Evolutionary conservation across 1,284 basidiomycete genomes (phyloP).

Genomic region (Moesziomyces globuligerus): DNA sequence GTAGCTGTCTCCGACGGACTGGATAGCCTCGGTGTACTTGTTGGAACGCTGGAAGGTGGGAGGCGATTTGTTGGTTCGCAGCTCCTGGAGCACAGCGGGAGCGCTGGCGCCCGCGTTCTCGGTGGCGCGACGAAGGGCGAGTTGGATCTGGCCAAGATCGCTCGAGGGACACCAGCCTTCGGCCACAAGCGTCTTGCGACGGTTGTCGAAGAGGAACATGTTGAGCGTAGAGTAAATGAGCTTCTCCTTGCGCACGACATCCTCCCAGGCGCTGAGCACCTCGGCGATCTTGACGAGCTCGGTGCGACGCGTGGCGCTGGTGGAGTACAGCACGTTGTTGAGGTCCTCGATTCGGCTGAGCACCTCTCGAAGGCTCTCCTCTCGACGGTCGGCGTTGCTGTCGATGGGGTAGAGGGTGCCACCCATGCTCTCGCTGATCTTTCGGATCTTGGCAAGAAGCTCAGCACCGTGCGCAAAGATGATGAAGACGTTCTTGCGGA

Average conservation of each 20-base stretch:
- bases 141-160: conserved; percentile 86
- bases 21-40: conserved; percentile 97
- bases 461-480: conserved; percentile 98
- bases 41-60: conserved; percentile 95
- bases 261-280: conserved; percentile 87
- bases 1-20: conserved; percentile 97
- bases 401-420: conserved; percentile 97
- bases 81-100: conserved; percentile 90
- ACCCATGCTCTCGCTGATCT: conserved; percentile 97
- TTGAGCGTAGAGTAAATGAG: conserved; percentile 74
- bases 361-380: conserved; percentile 88
- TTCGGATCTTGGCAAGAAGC: conserved; percentile 94
- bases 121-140: conserved; percentile 89
- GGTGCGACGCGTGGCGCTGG: conserved; percentile 76
- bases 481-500: conserved; percentile 94
- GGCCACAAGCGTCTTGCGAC: conserved; percentile 92
- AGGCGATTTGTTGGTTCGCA: conserved; percentile 88
- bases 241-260: conserved; percentile 95
- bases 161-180: conserved; percentile 97
- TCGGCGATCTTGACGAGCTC: conserved; percentile 90
- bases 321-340: conserved; percentile 79
- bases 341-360: conserved; percentile 90
- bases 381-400: conserved; percentile 88
- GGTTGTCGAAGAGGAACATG: conserved; percentile 86
- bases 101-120: conserved; percentile 93